Percentiles rank a stretch among this genome's conserved stretches.
Evolutionary conservation across 2,329 filamentous ascomycete genomes (phyloP).

Genomic region (Boeremia lycopersici): DNA sequence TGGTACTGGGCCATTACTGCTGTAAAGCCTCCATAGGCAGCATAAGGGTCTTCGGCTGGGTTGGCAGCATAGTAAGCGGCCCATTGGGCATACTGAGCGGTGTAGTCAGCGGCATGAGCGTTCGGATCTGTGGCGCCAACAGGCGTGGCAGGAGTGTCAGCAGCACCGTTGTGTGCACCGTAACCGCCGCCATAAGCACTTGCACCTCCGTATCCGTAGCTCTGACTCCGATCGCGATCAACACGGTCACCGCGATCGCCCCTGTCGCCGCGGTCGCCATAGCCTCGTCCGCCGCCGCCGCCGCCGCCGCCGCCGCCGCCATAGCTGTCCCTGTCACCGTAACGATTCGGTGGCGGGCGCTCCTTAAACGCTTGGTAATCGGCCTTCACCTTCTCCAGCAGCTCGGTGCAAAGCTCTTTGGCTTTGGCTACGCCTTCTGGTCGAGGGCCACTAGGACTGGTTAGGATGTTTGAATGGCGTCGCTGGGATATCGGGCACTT

Average conservation of each 20-base stretch:
- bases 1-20: conserved; percentile 36
- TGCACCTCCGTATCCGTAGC: conserved; percentile 49
- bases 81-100: conserved; percentile 83
- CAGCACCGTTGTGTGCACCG: conserved; percentile 39
- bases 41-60: conserved; percentile 87
- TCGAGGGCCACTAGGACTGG: conserved; percentile 74
- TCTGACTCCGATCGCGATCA: conserved; percentile 49
- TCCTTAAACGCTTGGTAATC: conserved; percentile 91
- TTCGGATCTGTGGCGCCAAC: conserved; percentile 53
- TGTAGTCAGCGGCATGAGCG: conserved; percentile 65
- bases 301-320: conserved; percentile 49
- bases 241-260: conserved; percentile 48
- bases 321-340: conserved; percentile 50
- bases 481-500: conserved; percentile 47
- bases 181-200: conserved; percentile 45
- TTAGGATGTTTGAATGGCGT: conserved; percentile 15
- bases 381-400: conserved; percentile 83
- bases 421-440: conserved; percentile 83
- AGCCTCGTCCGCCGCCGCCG: conserved; percentile 48
- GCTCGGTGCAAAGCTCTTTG: conserved; percentile 85
- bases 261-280: conserved; percentile 43
- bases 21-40: conserved; percentile 79
- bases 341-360: conserved; percentile 59
- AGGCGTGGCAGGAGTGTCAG: conserved; percentile 37
- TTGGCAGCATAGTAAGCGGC: conserved; percentile 63